phyloP scores from a whole-genome alignment of 2,329 filamentous ascomycete species.

The Aspergillus pseudoglaucus region DNA sequence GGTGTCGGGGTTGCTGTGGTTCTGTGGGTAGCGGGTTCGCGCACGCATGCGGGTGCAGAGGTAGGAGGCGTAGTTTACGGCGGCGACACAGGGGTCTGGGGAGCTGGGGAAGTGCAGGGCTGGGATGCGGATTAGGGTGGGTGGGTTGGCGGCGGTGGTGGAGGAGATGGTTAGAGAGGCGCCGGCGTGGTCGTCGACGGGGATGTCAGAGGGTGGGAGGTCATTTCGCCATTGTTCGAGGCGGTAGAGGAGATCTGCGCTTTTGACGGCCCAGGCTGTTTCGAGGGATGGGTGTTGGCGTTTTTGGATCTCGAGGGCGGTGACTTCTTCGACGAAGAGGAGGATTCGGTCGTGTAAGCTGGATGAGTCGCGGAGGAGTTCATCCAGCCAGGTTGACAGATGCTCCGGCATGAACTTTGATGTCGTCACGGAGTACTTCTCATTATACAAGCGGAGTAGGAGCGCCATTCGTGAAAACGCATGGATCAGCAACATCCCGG shows the following conservation, averaged over 20 bases:
- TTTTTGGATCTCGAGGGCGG: conserved; percentile 7
- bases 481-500: conserved; percentile 7
- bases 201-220: conserved; percentile 3
- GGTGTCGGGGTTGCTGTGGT: background rate
- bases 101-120: conserved; percentile 7
- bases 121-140: conserved; percentile 1
- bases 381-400: conserved; percentile 4
- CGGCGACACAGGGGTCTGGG: conserved; percentile 5
- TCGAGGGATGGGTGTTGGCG: conserved; percentile 6
- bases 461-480: conserved; percentile 12
- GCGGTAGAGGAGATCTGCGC: conserved; percentile 1
- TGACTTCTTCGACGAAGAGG: conserved; percentile 8
- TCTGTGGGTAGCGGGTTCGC: conserved; percentile 5
- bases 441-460: conserved; percentile 10
- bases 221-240: conserved; percentile 4
- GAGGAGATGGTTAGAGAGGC: conserved; percentile 6
- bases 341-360: conserved; percentile 5
- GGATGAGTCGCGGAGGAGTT: conserved; percentile 3
- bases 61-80: conserved; percentile 10
- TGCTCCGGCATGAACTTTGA: conserved; percentile 4
- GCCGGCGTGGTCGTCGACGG: conserved; percentile 5
- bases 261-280: conserved; percentile 1
- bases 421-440: conserved; percentile 8
- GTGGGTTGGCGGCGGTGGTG: background rate
- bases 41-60: conserved; percentile 8